Percentiles rank a stretch among this genome's conserved stretches.
Evolutionary conservation across 331 rosid species (phyloP).

Genomic region (Rhamnella rubrinervis): DNA sequence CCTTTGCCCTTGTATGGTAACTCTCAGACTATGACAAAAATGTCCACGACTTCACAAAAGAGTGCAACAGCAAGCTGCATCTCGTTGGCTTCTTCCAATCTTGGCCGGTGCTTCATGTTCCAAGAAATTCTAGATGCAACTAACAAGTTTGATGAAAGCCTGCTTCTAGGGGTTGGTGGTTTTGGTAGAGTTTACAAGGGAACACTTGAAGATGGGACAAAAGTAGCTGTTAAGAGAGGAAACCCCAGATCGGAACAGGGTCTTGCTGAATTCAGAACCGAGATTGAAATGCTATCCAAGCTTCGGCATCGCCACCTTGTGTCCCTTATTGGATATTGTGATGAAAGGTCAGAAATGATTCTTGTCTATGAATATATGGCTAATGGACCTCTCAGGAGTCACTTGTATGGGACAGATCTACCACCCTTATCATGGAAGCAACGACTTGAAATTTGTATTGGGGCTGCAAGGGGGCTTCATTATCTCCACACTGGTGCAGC

Average conservation of each 20-base stretch:
- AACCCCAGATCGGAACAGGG: constrained; percentile 95
- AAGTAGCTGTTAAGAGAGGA: constrained; percentile 89
- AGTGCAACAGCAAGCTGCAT: constrained; percentile 88
- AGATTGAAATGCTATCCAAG: constrained; percentile 94
- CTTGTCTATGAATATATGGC: constrained; percentile 97
- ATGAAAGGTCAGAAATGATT: constrained; percentile 92
- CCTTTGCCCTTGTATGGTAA: constrained; percentile 80
- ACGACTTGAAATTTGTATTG: constrained; percentile 91
- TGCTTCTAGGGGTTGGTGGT: constrained; percentile 95
- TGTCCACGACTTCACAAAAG: constrained; percentile 82
- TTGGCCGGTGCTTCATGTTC: constrained; percentile 75
- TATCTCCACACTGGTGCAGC: constrained; percentile 96
- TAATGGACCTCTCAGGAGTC: constrained; percentile 93
- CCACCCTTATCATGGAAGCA: constrained; percentile 86
- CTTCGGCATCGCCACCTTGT: constrained; percentile 96
- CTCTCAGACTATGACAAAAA: constrained; percentile 84
- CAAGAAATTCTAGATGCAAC: constrained; percentile 86
- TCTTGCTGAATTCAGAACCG: constrained; percentile 86
- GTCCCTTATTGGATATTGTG: constrained; percentile 94
- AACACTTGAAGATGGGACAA: constrained; percentile 78
- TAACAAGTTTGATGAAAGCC: constrained; percentile 77
- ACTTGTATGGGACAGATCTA: constrained; percentile 82
- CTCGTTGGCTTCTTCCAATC: constrained; percentile 74
- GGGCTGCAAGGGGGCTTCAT: constrained; percentile 95
- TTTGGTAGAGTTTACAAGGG: constrained; percentile 92